These are phyloP conservation scores for Exophiala spinifera DNA, from an alignment of 2,329 filamentous ascomycete genomes.

Conservation along the genomic window DNA sequence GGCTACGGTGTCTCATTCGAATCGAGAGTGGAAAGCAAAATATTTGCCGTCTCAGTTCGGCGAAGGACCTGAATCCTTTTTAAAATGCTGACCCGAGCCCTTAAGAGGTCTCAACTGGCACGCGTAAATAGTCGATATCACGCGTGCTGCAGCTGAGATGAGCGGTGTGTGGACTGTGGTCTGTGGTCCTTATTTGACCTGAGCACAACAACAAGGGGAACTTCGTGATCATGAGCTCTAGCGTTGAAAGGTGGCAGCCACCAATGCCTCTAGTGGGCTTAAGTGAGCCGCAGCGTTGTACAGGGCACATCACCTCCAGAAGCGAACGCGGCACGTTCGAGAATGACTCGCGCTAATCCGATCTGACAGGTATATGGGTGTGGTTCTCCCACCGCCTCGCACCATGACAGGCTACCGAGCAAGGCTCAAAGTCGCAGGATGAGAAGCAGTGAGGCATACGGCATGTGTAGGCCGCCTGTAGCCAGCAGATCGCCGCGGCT, in stretches of 20 bases:
- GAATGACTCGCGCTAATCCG: neutral
- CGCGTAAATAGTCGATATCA: neutral
- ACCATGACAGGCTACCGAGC: too few species aligned
- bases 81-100: neutral
- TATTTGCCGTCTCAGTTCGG: neutral
- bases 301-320: neutral
- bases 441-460: neutral
- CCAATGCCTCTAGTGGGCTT: neutral
- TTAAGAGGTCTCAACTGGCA: neutral
- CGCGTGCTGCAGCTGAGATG: neutral
- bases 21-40: neutral
- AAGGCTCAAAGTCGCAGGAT: neutral
- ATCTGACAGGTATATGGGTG: conserved; percentile 1
- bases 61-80: neutral
- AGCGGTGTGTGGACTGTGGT: too few species aligned
- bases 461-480: too few species aligned
- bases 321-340: neutral
- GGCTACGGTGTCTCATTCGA: neutral
- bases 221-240: conserved; percentile 3
- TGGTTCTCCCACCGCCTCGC: too few species aligned
- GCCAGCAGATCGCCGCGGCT: neutral
- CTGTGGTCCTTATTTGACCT: neutral
- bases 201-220: neutral
- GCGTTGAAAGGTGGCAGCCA: neutral
- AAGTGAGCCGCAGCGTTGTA: neutral